Percentiles rank a stretch among this genome's conserved stretches.
Evolutionary conservation across 345 rosid genomes (phyloP).

Genomic region (Hirschfeldia incana): DNA sequence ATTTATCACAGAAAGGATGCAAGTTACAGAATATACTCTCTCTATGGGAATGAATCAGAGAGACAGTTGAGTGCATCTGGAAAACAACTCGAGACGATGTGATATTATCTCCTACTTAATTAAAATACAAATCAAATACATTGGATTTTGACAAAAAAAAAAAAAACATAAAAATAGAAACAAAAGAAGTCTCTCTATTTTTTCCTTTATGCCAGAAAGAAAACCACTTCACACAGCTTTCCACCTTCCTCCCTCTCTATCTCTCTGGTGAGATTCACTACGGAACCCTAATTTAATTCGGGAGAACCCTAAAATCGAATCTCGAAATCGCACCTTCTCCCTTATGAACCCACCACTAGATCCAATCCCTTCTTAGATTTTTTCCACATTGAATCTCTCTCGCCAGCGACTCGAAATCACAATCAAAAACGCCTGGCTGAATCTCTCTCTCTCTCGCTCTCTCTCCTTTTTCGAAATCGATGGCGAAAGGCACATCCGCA

Average conservation of each 20-base stretch:
- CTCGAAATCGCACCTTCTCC: neutral
- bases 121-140: neutral
- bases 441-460: no score
- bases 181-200: neutral
- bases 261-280: constrained; percentile 4
- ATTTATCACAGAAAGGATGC: neutral
- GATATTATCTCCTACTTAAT: neutral
- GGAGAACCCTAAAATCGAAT: neutral
- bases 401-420: no score
- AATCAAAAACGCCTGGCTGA: no score
- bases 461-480: neutral
- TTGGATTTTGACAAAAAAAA: neutral
- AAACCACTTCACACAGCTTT: constrained; percentile 8
- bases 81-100: neutral
- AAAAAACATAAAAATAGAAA: neutral
- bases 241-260: constrained; percentile 7
- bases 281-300: constrained; percentile 22
- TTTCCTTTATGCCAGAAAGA: neutral
- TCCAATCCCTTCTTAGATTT: constrained; percentile 21
- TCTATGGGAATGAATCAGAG: neutral
- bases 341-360: neutral
- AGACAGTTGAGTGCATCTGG: no score
- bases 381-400: constrained; percentile 12
- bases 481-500: constrained; percentile 61
- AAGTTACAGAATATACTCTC: neutral